Evolutionary conservation across 371 early-diverging fungal species (phyloP).

Genomic region (Apophysomyces ossiformis): DNA sequence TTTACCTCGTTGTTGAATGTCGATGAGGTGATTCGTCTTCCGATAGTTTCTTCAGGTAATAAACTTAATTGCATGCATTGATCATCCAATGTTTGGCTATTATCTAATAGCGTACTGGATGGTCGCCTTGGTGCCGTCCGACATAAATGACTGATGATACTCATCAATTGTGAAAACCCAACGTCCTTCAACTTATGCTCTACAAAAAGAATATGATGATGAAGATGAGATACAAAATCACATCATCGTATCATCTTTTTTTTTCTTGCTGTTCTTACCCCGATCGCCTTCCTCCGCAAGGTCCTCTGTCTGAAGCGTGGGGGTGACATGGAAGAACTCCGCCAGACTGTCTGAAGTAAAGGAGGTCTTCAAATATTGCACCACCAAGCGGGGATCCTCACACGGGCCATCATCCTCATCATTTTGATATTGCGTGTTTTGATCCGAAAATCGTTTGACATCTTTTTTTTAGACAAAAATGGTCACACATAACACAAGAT

Average conservation of each 20-base stretch:
- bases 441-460: not conserved
- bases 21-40: constrained; percentile 7
- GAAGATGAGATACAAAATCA: constrained; percentile 1
- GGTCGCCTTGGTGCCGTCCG: not conserved
- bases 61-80: constrained; percentile 1
- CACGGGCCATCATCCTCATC: constrained; percentile 7
- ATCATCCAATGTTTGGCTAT: constrained; percentile 3
- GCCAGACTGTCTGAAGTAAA: constrained; percentile 18
- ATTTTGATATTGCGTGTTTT: not conserved
- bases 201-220: not conserved
- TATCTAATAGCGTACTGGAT: not conserved
- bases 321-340: constrained; percentile 1
- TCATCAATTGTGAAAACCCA: not conserved
- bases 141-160: not conserved
- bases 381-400: constrained; percentile 13
- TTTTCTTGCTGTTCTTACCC: constrained; percentile 1
- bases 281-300: constrained; percentile 7
- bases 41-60: not conserved
- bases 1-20: not conserved
- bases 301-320: not conserved
- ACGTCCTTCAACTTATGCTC: constrained; percentile 8
- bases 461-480: not conserved
- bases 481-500: too few species aligned
- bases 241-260: not conserved
- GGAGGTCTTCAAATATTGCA: constrained; percentile 16